phyloP scores from a whole-genome alignment of 192 early-diverging fungal genomes.

The Coemansia sp. region DNA sequence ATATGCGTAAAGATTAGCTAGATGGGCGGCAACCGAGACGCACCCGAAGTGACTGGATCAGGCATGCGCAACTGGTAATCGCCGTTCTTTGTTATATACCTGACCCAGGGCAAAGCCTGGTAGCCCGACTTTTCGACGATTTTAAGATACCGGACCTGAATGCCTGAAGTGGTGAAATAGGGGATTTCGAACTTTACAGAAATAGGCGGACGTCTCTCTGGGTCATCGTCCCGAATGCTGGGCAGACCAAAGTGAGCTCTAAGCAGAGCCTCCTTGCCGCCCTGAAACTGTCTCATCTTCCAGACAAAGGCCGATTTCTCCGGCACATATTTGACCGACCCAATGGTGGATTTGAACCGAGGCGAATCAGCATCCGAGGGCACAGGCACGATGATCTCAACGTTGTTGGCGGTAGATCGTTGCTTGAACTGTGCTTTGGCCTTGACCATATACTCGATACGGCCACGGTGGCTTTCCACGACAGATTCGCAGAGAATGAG shows the following conservation, averaged over 20 bases:
- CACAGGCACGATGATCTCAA: conserved; percentile 97
- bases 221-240: conserved; percentile 79
- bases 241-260: conserved; percentile 83
- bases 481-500: conserved; percentile 82
- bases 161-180: conserved; percentile 86
- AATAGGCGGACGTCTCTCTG: conserved; percentile 78
- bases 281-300: conserved; percentile 98
- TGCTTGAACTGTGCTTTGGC: conserved; percentile 98
- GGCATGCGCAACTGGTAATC: conserved; percentile 95
- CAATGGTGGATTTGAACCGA: conserved; percentile 90
- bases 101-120: conserved; percentile 84
- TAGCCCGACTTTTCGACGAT: conserved; percentile 89
- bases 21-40: conserved; percentile 62
- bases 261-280: conserved; percentile 94
- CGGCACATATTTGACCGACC: conserved; percentile 87
- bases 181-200: conserved; percentile 87
- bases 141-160: conserved; percentile 88
- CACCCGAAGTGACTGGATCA: conserved; percentile 73
- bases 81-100: conserved; percentile 87
- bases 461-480: conserved; percentile 83
- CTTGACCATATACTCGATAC: conserved; percentile 96
- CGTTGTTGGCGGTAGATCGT: conserved; percentile 94
- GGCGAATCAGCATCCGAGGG: conserved; percentile 96
- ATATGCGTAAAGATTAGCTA: conserved; percentile 19
- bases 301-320: conserved; percentile 93